A percentile compares a stretch with the other conserved stretches of the same genome.
These are phyloP conservation scores for Hypseocharis bilobata DNA, from an alignment of 441 rosid species.

Conservation along the genomic window DNA sequence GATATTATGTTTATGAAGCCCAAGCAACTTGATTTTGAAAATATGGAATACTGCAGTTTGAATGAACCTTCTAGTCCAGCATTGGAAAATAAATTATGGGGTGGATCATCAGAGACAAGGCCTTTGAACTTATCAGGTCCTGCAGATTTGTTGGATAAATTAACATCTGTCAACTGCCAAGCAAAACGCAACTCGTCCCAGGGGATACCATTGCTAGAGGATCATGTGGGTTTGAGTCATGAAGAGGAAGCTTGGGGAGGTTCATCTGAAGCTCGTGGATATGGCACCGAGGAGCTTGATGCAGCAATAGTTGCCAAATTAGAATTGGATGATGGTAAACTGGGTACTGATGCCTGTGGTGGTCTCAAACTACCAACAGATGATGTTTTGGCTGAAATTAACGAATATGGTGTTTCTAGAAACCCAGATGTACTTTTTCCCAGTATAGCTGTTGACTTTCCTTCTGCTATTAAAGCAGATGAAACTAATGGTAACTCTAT, in stretches of 20 bases:
- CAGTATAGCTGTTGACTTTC: slow-evolving; percentile 3
- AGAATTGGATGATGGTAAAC: slow-evolving; percentile 6
- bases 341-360: slow-evolving; percentile 1
- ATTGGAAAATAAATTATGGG: slow-evolving; percentile 23
- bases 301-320: slow-evolving; percentile 12
- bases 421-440: slow-evolving; percentile 11
- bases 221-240: slow-evolving; percentile 21
- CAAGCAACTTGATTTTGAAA: slow-evolving; percentile 42
- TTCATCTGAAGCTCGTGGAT: slow-evolving; percentile 26
- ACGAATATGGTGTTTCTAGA: background rate
- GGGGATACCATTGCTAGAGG: slow-evolving; percentile 23
- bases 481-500: slow-evolving; percentile 18
- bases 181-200: slow-evolving; percentile 21
- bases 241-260: slow-evolving; percentile 21
- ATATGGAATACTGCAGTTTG: slow-evolving; percentile 27
- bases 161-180: slow-evolving; percentile 23
- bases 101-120: slow-evolving; percentile 20
- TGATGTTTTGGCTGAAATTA: slow-evolving; percentile 9
- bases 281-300: slow-evolving; percentile 15
- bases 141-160: slow-evolving; percentile 22
- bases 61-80: slow-evolving; percentile 24
- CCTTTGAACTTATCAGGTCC: slow-evolving; percentile 20
- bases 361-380: slow-evolving; percentile 12
- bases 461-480: slow-evolving; percentile 16
- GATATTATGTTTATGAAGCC: slow-evolving; percentile 32